Base-by-base conservation (phyloP, 2,329 filamentous ascomycete species). In the Ophiognomonia clavigignenti-juglandacearum region DNA sequence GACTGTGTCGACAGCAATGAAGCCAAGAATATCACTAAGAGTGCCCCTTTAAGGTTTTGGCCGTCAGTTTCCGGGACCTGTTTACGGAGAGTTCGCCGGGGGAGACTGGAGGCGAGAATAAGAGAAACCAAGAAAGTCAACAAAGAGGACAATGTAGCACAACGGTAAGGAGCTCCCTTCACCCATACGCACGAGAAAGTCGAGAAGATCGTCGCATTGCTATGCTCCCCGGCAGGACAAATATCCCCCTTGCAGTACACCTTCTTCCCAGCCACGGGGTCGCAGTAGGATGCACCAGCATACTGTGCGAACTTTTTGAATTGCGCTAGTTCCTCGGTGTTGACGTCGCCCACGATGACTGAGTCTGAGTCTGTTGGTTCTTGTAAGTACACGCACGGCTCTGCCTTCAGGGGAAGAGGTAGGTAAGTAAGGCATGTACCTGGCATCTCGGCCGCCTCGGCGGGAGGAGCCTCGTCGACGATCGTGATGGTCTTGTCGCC, bases 261-360 rank as follows among this genome's bases (percentile, higher is more conserved):
- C n/a, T 53, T 44, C 11, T 65, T 56, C 26, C 73, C 73, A 7
- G 56, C 62, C 4, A 69, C 58, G 40, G 60, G 67, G 61, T 80
- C 79, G 66, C 78, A 82, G 61, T 78, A 78, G 3, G 71, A 66
- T 4, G 75, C 72, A 2, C 64, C 70, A 4, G 76, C 63, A 54
- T 77, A 77, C 59, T 81, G 70, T 22, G 70, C 65, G 53, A 69
- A 80, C 57, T 73, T 72, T 40, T 16, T 41, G n/a, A 51, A 45
- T 23, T 45, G 38, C 8, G 29, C 24, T 11, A 51, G 16, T 6
- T 48, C 45, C 37, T 51, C 41, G 10, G n/a, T 41, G 26, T 42
- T 51, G 19, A 48, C 29, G 8, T 35, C 43, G 13, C 16, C 6
- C 5, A 3, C 8, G n/a, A 34, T n/a, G n/a, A n/a, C n/a, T n/a